Conservation (phyloP, 805 yeast genomes). For the Candida alai region DNA sequence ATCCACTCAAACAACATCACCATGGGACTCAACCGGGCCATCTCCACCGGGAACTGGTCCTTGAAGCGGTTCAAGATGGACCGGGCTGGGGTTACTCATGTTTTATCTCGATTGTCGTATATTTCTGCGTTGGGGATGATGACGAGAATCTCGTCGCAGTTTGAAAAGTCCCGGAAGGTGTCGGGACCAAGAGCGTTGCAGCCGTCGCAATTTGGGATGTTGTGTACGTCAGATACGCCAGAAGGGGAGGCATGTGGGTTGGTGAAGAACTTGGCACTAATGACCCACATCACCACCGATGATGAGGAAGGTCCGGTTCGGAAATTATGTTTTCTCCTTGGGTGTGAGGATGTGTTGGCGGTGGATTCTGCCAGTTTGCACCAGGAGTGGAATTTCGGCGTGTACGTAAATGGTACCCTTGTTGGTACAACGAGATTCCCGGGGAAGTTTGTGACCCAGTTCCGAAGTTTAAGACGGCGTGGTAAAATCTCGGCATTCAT, state of each 20-base stretch:
- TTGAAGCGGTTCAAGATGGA: constrained; percentile 99
- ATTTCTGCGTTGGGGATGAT: constrained; percentile 98
- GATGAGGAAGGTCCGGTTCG: constrained; percentile 91
- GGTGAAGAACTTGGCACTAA: constrained; percentile 92
- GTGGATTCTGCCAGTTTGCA: constrained; percentile 84
- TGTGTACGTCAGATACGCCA: constrained; percentile 98
- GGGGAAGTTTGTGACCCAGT: constrained; percentile 69
- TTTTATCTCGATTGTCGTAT: constrained; percentile 83
- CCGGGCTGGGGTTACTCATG: constrained; percentile 98
- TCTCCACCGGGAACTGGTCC: constrained; percentile 99
- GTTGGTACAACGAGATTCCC: constrained; percentile 89
- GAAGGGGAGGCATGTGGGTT: constrained; percentile 99
- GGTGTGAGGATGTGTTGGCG: constrained; percentile 81
- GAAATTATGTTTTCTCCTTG: constrained; percentile 71
- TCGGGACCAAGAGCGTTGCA: constrained; percentile 98
- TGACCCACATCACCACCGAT: constrained; percentile 98
- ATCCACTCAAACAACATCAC: constrained; percentile 92
- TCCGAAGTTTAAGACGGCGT: constrained; percentile 76
- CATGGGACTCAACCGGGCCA: constrained; percentile 91
- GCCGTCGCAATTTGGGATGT: constrained; percentile 98
- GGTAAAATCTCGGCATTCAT: constrained; percentile 88
- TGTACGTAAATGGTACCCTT: constrained; percentile 90
- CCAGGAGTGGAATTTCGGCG: constrained; percentile 72
- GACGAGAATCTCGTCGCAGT: constrained; percentile 99
- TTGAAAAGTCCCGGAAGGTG: constrained; percentile 95